Conservation (phyloP, 495 filamentous ascomycete species). For the Xylaria nigripes region DNA sequence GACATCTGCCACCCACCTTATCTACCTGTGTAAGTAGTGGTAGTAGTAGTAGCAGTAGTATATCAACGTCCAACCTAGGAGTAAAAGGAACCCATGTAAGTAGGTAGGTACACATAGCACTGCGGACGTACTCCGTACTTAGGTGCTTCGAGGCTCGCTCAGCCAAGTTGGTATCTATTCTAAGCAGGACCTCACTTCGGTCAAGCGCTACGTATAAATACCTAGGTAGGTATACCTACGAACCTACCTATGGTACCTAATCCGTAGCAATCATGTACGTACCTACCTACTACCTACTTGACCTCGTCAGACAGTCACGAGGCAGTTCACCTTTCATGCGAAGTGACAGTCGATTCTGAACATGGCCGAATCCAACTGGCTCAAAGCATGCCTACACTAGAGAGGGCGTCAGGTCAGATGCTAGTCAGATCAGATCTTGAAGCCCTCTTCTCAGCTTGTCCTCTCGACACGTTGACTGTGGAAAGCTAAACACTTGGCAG, state of each 20-base stretch:
- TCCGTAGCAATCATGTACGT: no score
- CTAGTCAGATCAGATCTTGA: neutral
- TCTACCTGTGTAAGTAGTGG: no score
- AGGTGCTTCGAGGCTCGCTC: no score
- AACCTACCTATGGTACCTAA: no score
- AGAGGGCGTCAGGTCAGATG: neutral
- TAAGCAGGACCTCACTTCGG: neutral
- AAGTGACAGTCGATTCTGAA: neutral
- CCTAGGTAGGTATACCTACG: no score
- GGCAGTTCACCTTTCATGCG: neutral
- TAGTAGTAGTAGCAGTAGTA: no score
- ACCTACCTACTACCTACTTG: neutral
- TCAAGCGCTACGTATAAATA: neutral
- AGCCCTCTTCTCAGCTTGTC: conserved; percentile 10
- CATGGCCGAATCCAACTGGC: neutral
- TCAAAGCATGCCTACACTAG: neutral
- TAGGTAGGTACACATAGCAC: no score
- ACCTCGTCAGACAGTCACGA: neutral
- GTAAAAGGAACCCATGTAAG: no score
- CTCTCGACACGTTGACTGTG: conserved; percentile 4
- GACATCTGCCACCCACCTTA: neutral
- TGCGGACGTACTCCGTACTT: no score
- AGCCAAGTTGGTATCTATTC: neutral
- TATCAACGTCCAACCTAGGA: no score
- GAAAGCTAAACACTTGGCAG: conserved; percentile 4